Base-by-base conservation (phyloP, 176 grass and related monocot genomes). In the Phragmites australis region DNA sequence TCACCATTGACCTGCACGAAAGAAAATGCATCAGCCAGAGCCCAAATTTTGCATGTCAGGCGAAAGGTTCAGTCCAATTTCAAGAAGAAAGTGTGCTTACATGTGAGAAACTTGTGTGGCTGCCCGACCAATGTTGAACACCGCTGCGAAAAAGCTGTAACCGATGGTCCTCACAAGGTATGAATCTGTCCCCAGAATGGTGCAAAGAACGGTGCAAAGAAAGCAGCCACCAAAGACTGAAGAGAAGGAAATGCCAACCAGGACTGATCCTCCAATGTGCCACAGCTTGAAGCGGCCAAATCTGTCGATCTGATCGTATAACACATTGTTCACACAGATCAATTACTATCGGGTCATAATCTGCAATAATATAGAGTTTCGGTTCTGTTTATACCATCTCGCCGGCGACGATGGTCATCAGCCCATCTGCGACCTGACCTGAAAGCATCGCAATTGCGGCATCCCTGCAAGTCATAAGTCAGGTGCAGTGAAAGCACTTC, bases 91-190 rank as follows among this genome's bases (percentile, higher is more conserved):
- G 41, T 6, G 30, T 22, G n/a, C 12, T 79, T 81, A 93, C 91
- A 93, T 93, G 78, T 93, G 91, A 17, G 91, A 93, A 67, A 93
- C 88, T 80, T 93, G 91, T 18, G 91, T 90, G 30, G 82, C 88
- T 6, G 88, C 91, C 91, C 91, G 90, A 0, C 91, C 91, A 22
- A 93, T 34, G 59, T 93, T 93, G 42, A 93, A 93, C 42, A 93
- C 86, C 2, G 82, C 88, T 1, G 91, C 91, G 60, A 93, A 93
- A 30, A 87, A 80, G 55, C 91, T 93, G 85, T 93, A 93, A 13
- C 85, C 88, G 6, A 88, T 63, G 48, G 82, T 93, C 83, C 74
- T 89, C 27, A 90, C 10, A 6, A 84, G 71, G 60, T 68, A 82
- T 7, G 91, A 90, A 10, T 93, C 86, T 37, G 85, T 88, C 21